Conservation (phyloP, 2,329 filamentous ascomycete genomes). For the Herpotrichia juniperi region DNA sequence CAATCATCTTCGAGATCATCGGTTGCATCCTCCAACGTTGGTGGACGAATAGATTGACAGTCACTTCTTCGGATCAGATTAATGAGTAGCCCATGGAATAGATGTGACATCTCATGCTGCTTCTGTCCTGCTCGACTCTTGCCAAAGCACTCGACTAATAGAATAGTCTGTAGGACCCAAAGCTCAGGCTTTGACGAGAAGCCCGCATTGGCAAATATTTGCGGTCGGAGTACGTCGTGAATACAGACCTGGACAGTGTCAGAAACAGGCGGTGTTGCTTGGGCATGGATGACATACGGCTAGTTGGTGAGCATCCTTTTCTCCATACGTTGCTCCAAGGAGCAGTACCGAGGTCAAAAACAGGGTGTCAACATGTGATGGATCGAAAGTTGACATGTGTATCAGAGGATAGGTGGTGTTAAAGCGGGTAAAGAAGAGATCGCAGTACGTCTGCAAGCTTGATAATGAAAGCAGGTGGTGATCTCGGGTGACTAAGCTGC, state of each 20-base stretch:
- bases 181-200: constrained; percentile 66
- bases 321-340: constrained; percentile 67
- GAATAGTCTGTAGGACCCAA: constrained; percentile 66
- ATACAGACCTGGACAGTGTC: constrained; percentile 55
- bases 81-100: constrained; percentile 63
- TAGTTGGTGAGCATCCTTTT: constrained; percentile 64
- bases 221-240: constrained; percentile 64
- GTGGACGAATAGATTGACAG: constrained; percentile 54
- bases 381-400: constrained; percentile 63
- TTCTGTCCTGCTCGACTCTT: constrained; percentile 68
- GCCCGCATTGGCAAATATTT: constrained; percentile 63
- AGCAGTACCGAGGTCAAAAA: constrained; percentile 62
- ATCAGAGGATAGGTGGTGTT: constrained; percentile 66
- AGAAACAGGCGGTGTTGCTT: neutral
- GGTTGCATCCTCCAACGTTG: constrained; percentile 39
- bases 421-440: constrained; percentile 66
- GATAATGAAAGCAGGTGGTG: constrained; percentile 59
- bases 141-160: constrained; percentile 69
- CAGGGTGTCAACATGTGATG: constrained; percentile 56
- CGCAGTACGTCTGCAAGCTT: constrained; percentile 62
- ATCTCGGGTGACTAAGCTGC: constrained; percentile 53
- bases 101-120: constrained; percentile 67
- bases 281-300: constrained; percentile 47
- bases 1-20: constrained; percentile 56
- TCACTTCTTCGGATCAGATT: constrained; percentile 61